Conservation (phyloP, 2,329 filamentous ascomycete genomes). For the Fusarium keratoplasticum region DNA sequence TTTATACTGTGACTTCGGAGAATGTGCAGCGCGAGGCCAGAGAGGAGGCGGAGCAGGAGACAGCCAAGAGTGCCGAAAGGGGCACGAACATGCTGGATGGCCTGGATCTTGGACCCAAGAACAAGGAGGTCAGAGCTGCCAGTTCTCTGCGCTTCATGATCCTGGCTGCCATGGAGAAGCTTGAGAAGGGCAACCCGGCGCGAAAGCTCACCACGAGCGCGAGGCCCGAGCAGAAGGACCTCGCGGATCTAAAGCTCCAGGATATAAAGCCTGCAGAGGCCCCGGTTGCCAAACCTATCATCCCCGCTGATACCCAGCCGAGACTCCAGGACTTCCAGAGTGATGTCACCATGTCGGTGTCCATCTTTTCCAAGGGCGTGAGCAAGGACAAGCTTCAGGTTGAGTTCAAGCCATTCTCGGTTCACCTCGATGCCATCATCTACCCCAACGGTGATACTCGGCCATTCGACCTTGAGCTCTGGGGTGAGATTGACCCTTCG, state of each 20-base stretch:
- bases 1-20: conserved; percentile 57
- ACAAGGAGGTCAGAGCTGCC: conserved; percentile 53
- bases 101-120: conserved; percentile 15
- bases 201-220: conserved; percentile 57
- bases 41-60: conserved; percentile 41
- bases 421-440: conserved; percentile 46
- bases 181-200: conserved; percentile 58
- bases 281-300: conserved; percentile 22
- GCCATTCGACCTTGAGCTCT: conserved; percentile 73
- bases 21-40: conserved; percentile 45
- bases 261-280: not conserved
- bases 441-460: conserved; percentile 66
- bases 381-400: conserved; percentile 55
- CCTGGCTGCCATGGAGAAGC: conserved; percentile 57
- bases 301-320: conserved; percentile 40
- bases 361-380: conserved; percentile 57
- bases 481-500: conserved; percentile 70
- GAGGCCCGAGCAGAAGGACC: conserved; percentile 48
- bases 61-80: conserved; percentile 38
- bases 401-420: conserved; percentile 45
- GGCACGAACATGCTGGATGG: not conserved
- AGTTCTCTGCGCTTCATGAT: conserved; percentile 60
- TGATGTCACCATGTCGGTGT: conserved; percentile 49
- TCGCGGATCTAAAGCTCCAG: conserved; percentile 23
- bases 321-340: conserved; percentile 53